Evolutionary conservation across 768 basidiomycete species (phyloP), one percentile per base, ranked within the genome.

Genomic region (Flagelloscypha sp.): DNA sequence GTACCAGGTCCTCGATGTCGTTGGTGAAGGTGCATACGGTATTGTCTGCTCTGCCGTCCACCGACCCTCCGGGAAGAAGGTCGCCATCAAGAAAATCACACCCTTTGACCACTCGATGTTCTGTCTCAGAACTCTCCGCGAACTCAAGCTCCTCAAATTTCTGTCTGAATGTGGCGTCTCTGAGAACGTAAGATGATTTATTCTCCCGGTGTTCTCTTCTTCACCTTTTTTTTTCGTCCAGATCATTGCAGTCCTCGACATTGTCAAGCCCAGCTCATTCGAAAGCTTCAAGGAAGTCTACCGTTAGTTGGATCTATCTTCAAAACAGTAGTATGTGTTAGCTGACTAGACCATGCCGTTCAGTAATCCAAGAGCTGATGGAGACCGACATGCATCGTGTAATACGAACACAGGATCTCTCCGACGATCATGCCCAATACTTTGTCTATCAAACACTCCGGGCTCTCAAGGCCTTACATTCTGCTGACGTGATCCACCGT

Each of bases 351-450:
- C 36, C 3, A 19, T 41, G n/a, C 29, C 28, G 41, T 40, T 28
- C 54, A 85, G 83, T 90, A 50, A 83, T 88, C 38, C 86, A 90
- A 61, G 92, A 94, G 53, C 64, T 92, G 48, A 89, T 92, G 82
- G 89, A 93, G 56, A 94, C 90, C 7, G 92, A 93, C 62, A 81
- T 97, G 77, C 93, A 97, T 55, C 84, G 94, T 12, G 93, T 95
- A 27, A 94, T 97, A 53, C 74, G 89, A 35, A 93, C 90, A 16
- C 92, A 95, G 53, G 85, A 93, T 56, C 73, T 97, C 6, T 89
- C 85, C 17, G 92, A 97, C 53, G 93, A 97, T 60, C 93, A 95
- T 54, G 86, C 82, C 8, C 90, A 89, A 53, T 90, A 92, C 53
- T 92, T 92, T 57, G 79, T 93, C 45, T 93, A 84, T 53, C 89